Percentiles rank a stretch among this genome's conserved stretches.
These are phyloP conservation scores for Venturia nashicola DNA, from an alignment of 2,329 filamentous ascomycete species.

Conservation along the genomic window DNA sequence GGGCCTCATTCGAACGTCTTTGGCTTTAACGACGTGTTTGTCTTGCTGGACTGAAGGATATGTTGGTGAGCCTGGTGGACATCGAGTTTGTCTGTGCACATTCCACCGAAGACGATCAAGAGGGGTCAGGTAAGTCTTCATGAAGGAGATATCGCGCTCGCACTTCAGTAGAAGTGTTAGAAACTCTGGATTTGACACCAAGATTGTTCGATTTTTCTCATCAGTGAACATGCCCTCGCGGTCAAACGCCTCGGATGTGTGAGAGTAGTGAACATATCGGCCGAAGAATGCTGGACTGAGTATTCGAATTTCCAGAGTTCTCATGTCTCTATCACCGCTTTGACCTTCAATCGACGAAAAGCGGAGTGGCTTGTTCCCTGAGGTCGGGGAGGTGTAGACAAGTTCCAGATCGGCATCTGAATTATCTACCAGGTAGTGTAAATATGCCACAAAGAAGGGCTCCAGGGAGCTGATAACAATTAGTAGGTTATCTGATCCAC, in stretches of 20 bases:
- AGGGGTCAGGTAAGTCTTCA: background rate
- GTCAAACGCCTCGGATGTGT: slow-evolving; percentile 50
- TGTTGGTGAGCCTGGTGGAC: slow-evolving; percentile 1
- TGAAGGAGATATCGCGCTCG: background rate
- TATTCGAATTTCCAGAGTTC: slow-evolving; percentile 42
- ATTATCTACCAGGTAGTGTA: slow-evolving; percentile 36
- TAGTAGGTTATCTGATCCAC: slow-evolving; percentile 7
- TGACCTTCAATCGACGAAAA: background rate
- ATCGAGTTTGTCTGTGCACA: slow-evolving; percentile 2
- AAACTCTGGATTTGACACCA: slow-evolving; percentile 40
- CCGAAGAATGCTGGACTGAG: slow-evolving; percentile 56
- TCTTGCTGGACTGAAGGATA: background rate
- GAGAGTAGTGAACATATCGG: slow-evolving; percentile 49
- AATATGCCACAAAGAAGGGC: slow-evolving; percentile 26
- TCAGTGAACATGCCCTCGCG: slow-evolving; percentile 40
- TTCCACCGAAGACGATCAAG: slow-evolving; percentile 4
- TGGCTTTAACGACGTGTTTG: background rate
- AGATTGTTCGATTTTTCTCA: slow-evolving; percentile 46
- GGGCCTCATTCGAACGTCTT: background rate
- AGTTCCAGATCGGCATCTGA: slow-evolving; percentile 33
- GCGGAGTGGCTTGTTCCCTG: slow-evolving; percentile 29
- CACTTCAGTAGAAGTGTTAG: slow-evolving; percentile 18
- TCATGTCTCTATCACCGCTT: slow-evolving; percentile 14
- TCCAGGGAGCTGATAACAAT: slow-evolving; percentile 20
- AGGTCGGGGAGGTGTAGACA: slow-evolving; percentile 19